phyloP scores from a whole-genome alignment of 2,329 filamentous ascomycete species.

The Dactylellina cionopaga region DNA sequence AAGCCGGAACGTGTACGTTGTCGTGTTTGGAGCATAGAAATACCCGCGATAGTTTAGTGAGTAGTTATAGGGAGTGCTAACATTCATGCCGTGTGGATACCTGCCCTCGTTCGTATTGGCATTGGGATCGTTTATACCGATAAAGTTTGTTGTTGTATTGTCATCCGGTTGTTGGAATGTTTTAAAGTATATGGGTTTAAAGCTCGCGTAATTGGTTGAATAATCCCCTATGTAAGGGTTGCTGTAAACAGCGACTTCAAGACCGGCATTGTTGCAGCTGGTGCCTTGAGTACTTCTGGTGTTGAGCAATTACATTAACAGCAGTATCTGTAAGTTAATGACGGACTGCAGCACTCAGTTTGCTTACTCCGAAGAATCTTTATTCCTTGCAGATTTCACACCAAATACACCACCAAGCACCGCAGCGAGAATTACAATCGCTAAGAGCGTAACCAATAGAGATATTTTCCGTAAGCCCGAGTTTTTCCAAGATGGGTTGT shows the following conservation, averaged over 20 bases:
- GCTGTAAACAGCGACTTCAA: neutral
- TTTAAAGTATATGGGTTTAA: neutral
- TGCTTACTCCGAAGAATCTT: too few relatives aligned
- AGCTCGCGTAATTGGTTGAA: neutral
- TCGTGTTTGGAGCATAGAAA: constrained; percentile 9
- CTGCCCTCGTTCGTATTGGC: neutral
- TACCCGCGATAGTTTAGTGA: constrained; percentile 6
- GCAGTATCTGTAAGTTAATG: too few relatives aligned
- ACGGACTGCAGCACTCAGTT: too few relatives aligned
- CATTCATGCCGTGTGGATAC: constrained; percentile 5
- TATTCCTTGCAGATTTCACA: too few relatives aligned
- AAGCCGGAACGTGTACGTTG: constrained; percentile 7
- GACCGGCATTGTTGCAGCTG: neutral
- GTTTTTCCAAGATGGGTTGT: too few relatives aligned
- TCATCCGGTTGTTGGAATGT: neutral
- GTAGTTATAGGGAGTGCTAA: neutral
- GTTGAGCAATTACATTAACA: too few relatives aligned
- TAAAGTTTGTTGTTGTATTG: neutral
- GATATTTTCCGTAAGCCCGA: too few relatives aligned
- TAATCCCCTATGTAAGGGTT: too few relatives aligned
- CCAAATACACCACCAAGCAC: too few relatives aligned
- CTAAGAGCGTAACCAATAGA: too few relatives aligned
- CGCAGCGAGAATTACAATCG: too few relatives aligned
- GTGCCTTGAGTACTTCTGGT: too few relatives aligned
- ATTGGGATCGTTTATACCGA: neutral